Conservation (phyloP, 495 filamentous ascomycete genomes). For the Xylaria curta region DNA sequence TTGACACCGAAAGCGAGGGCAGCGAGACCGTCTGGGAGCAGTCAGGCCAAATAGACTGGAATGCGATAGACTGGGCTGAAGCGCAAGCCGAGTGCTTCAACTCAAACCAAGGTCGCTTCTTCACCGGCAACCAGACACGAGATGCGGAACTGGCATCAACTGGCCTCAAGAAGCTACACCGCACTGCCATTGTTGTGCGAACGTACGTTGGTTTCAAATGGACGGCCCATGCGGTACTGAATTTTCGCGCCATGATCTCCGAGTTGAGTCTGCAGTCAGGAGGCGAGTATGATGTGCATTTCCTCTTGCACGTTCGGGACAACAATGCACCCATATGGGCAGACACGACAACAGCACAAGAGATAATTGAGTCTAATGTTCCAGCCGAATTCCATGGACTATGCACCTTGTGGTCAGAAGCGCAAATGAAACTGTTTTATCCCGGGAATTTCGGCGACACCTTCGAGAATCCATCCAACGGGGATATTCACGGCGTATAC, state of each 20-base stretch:
- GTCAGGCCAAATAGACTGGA: slow-evolving; percentile 74
- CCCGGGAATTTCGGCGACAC: slow-evolving; percentile 72
- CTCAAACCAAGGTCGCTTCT: slow-evolving; percentile 72
- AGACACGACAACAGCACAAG: slow-evolving; percentile 59
- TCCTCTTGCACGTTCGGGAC: slow-evolving; percentile 81
- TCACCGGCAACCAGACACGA: slow-evolving; percentile 36
- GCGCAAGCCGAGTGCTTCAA: slow-evolving; percentile 72
- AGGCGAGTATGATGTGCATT: slow-evolving; percentile 78
- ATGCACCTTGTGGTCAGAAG: slow-evolving; percentile 90
- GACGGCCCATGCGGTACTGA: slow-evolving; percentile 69
- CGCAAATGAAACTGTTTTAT: slow-evolving; percentile 88
- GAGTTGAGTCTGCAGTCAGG: slow-evolving; percentile 77
- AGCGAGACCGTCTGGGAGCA: slow-evolving; percentile 73
- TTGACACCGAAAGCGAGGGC: slow-evolving; percentile 77
- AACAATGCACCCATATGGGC: slow-evolving; percentile 68
- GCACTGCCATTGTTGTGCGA: slow-evolving; percentile 77
- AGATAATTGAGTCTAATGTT: slow-evolving; percentile 71
- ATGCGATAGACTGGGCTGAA: slow-evolving; percentile 74
- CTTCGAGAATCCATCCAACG: slow-evolving; percentile 60
- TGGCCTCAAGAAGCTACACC: slow-evolving; percentile 48
- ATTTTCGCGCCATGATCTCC: slow-evolving; percentile 79
- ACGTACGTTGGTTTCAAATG: slow-evolving; percentile 74
- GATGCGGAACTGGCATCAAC: slow-evolving; percentile 37
- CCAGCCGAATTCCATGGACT: slow-evolving; percentile 88
- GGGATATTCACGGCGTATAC: slow-evolving; percentile 88